Evolutionary conservation across 345 rosid genomes (phyloP).

Genomic region (Citrus maxima): DNA sequence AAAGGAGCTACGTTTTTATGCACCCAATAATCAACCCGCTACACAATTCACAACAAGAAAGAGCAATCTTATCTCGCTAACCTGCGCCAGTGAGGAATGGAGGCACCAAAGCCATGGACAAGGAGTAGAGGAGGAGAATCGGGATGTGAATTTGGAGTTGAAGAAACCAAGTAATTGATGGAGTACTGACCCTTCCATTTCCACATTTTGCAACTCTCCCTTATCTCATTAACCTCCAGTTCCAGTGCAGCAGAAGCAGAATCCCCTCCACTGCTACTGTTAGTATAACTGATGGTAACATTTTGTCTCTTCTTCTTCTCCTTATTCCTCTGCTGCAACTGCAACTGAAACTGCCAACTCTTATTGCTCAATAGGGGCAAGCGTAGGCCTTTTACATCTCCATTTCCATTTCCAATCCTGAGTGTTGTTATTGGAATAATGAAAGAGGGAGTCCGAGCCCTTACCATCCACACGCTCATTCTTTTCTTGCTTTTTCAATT

Average conservation of each 20-base stretch:
- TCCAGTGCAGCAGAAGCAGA: not conserved
- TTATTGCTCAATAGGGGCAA: too few species aligned
- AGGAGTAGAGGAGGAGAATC: too few species aligned
- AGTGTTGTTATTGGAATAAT: too few species aligned
- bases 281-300: not conserved
- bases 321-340: not conserved
- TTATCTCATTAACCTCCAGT: slow-evolving; percentile 46
- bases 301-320: not conserved
- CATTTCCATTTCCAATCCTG: too few species aligned
- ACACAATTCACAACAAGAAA: not conserved
- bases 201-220: slow-evolving; percentile 51
- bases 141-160: slow-evolving; percentile 24
- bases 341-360: too few species aligned
- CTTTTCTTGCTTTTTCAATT: too few species aligned
- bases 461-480: too few species aligned
- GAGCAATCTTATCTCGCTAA: not conserved
- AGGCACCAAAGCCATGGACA: slow-evolving; percentile 45
- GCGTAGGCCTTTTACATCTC: too few species aligned
- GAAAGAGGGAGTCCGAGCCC: too few species aligned
- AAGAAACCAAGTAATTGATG: slow-evolving; percentile 67
- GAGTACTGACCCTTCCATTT: slow-evolving; percentile 70
- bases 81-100: slow-evolving; percentile 95
- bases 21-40: not conserved
- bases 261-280: not conserved
- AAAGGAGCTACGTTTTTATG: not conserved